A percentile compares a stretch with the other conserved stretches of the same genome.
phyloP scores from a whole-genome alignment of 805 yeast genomes.

The Groenewaldozyma salmanticensis region DNA sequence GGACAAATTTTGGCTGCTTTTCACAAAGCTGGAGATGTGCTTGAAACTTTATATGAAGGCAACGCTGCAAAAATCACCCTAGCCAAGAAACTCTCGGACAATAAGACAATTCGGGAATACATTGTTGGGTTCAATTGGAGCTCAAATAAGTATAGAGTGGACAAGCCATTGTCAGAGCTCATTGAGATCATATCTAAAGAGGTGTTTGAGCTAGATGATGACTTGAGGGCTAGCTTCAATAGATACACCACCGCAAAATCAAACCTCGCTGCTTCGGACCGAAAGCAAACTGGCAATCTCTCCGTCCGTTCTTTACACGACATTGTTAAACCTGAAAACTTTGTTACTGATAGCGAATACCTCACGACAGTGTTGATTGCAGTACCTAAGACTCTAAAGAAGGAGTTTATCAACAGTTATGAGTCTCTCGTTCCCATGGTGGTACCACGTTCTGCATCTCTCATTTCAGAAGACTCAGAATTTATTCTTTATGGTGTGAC shows the following conservation, averaged over 20 bases:
- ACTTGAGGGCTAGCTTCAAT: slow-evolving; percentile 67
- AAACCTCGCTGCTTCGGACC: slow-evolving; percentile 75
- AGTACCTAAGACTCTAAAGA: slow-evolving; percentile 59
- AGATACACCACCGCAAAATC: slow-evolving; percentile 76
- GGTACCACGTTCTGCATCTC: slow-evolving; percentile 80
- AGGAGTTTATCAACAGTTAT: slow-evolving; percentile 57
- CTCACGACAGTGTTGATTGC: slow-evolving; percentile 79
- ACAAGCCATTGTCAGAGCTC: slow-evolving; percentile 70
- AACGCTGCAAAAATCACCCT: slow-evolving; percentile 35
- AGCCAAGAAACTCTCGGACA: slow-evolving; percentile 43
- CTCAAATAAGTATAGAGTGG: slow-evolving; percentile 73
- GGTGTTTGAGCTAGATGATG: slow-evolving; percentile 74
- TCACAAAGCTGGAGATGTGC: slow-evolving; percentile 66
- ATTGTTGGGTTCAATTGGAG: slow-evolving; percentile 81
- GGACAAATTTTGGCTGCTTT: slow-evolving; percentile 63
- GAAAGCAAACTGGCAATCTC: slow-evolving; percentile 88
- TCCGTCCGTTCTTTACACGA: slow-evolving; percentile 86
- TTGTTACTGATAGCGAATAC: slow-evolving; percentile 79
- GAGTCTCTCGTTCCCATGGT: slow-evolving; percentile 74
- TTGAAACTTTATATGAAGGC: slow-evolving; percentile 39
- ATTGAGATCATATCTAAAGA: slow-evolving; percentile 63
- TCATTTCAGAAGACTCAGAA: slow-evolving; percentile 64
- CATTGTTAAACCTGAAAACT: slow-evolving; percentile 71
- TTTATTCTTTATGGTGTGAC: slow-evolving; percentile 68
- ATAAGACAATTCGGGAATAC: slow-evolving; percentile 47